Evolutionary conservation across 345 rosid genomes (phyloP).

Genomic region (Linum tenue): DNA sequence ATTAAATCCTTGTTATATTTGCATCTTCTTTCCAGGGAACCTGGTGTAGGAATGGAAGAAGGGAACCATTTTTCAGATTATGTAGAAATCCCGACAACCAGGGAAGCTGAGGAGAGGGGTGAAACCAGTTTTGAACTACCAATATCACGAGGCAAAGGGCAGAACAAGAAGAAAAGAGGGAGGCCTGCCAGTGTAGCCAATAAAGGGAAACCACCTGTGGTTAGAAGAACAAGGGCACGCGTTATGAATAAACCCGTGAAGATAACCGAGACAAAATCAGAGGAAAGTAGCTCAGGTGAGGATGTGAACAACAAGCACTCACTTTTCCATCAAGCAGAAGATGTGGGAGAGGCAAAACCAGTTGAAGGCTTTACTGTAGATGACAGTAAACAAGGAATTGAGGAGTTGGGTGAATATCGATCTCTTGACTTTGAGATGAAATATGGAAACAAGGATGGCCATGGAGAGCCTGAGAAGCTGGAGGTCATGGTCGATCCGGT

Average conservation of each 20-base stretch:
- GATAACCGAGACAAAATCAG: conserved; percentile 41
- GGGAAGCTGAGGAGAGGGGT: conserved; percentile 11
- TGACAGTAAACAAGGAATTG: conserved; percentile 8
- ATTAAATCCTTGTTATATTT: neutral
- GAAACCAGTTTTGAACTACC: conserved; percentile 5
- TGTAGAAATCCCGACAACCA: conserved; percentile 11
- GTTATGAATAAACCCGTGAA: conserved; percentile 44
- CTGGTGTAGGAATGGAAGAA: conserved; percentile 27
- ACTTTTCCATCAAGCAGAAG: neutral
- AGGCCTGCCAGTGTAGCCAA: conserved; percentile 35
- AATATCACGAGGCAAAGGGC: conserved; percentile 21
- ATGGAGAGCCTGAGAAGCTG: conserved; percentile 13
- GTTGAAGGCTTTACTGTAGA: conserved; percentile 20
- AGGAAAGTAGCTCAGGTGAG: conserved; percentile 31
- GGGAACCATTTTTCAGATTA: conserved; percentile 8
- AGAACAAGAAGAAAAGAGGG: conserved; percentile 43
- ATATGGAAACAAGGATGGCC: conserved; percentile 9
- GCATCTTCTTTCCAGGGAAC: conserved; percentile 30
- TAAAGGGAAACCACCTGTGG: conserved; percentile 28
- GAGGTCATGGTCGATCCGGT: conserved; percentile 61
- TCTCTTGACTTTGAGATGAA: conserved; percentile 10
- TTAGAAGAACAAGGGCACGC: conserved; percentile 36
- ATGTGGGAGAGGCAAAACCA: conserved; percentile 22
- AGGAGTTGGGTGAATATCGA: conserved; percentile 1
- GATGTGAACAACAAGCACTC: conserved; percentile 9